A percentile compares a stretch with the other conserved stretches of the same genome.
Conservation (phyloP, 768 basidiomycete genomes). For the Roridomyces roridus region DNA sequence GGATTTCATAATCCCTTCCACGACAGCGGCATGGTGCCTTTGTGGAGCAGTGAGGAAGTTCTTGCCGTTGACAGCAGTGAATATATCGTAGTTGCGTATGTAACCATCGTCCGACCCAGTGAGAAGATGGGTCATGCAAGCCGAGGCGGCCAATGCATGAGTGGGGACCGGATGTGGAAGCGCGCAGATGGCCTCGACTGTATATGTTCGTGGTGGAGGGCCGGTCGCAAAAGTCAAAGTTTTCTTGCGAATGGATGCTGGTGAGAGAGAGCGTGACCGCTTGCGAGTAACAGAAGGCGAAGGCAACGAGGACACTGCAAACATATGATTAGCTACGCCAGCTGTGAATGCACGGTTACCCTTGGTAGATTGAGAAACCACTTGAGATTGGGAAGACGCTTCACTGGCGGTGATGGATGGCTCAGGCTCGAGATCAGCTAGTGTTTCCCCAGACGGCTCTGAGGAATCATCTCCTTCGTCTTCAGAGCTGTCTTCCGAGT, state of each 20-base stretch:
- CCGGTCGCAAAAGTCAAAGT: slow-evolving; percentile 40
- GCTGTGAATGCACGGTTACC: slow-evolving; percentile 29
- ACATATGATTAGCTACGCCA: slow-evolving; percentile 28
- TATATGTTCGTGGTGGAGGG: slow-evolving; percentile 65
- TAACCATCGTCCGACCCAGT: slow-evolving; percentile 96
- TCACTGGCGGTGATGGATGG: slow-evolving; percentile 30
- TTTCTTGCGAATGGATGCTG: slow-evolving; percentile 58
- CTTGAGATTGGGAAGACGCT: slow-evolving; percentile 26
- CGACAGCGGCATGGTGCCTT: slow-evolving; percentile 86
- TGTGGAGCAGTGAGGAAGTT: slow-evolving; percentile 88
- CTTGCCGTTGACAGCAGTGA: slow-evolving; percentile 86
- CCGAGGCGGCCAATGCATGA: slow-evolving; percentile 84
- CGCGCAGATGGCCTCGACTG: slow-evolving; percentile 90
- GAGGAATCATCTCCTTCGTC: slow-evolving; percentile 56
- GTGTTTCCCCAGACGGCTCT: slow-evolving; percentile 41
- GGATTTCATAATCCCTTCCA: slow-evolving; percentile 90
- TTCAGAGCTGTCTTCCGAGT: slow-evolving; percentile 59
- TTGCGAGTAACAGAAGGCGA: slow-evolving; percentile 41
- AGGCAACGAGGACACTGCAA: slow-evolving; percentile 24
- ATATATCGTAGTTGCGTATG: slow-evolving; percentile 92
- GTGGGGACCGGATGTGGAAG: slow-evolving; percentile 89
- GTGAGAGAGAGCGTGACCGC: slow-evolving; percentile 55
- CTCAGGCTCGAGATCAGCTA: slow-evolving; percentile 31
- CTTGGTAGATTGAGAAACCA: slow-evolving; percentile 40
- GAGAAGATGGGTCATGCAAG: slow-evolving; percentile 86